Percentiles rank a stretch among this genome's conserved stretches.
Conservation (phyloP, 768 basidiomycete species). For the Clitopilus passeckerianus region DNA sequence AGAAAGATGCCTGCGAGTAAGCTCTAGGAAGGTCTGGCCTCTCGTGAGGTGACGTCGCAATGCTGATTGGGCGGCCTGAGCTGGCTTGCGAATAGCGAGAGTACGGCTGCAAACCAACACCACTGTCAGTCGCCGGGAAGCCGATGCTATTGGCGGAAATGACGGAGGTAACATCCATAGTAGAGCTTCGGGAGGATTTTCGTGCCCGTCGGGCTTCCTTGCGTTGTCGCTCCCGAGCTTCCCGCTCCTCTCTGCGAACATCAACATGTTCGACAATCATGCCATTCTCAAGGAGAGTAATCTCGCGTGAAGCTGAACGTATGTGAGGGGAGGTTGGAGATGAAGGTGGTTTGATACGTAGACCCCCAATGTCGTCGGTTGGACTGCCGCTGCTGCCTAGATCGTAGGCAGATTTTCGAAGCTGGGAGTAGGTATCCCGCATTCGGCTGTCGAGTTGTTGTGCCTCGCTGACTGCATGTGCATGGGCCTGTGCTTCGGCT, state of each 20-base stretch:
- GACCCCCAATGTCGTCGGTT: conserved; percentile 54
- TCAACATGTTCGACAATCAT: conserved; percentile 89
- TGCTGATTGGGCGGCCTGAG: conserved; percentile 55
- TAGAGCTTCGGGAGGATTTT: conserved; percentile 70
- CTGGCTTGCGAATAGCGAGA: conserved; percentile 56
- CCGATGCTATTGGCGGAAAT: conserved; percentile 61
- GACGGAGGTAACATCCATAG: conserved; percentile 66
- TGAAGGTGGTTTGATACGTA: conserved; percentile 66
- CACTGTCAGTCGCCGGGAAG: conserved; percentile 48
- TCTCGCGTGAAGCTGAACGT: conserved; percentile 59
- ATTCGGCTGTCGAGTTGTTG: conserved; percentile 70
- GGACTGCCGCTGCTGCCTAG: conserved; percentile 41
- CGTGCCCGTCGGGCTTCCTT: conserved; percentile 70
- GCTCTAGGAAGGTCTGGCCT: conserved; percentile 59
- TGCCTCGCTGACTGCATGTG: conserved; percentile 74
- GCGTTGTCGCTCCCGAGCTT: conserved; percentile 64
- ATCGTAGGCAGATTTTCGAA: conserved; percentile 77
- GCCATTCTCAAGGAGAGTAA: conserved; percentile 82
- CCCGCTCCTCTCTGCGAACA: conserved; percentile 73
- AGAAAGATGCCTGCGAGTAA: conserved; percentile 76
- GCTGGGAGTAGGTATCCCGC: conserved; percentile 75
- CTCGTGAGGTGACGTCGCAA: conserved; percentile 54
- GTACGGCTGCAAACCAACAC: conserved; percentile 47
- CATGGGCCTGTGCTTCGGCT: conserved; percentile 76
- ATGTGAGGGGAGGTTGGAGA: conserved; percentile 34